These are phyloP conservation scores for Starmera stellimalicola DNA, from an alignment of 1,139 yeast genomes.

Conservation along the genomic window DNA sequence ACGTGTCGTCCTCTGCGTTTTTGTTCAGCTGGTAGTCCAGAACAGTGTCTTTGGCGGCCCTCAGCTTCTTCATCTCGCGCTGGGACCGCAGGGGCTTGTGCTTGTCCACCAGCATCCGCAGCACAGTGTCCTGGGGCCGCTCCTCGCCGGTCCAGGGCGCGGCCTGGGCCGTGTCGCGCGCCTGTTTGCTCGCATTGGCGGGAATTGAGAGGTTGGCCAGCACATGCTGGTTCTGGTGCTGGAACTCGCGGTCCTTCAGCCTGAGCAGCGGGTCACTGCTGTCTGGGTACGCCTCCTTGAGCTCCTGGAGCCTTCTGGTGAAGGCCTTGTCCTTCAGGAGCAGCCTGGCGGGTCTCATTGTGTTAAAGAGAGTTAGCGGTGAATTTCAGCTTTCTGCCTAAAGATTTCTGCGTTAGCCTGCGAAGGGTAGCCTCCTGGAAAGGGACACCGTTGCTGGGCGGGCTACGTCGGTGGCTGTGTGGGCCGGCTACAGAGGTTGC, in stretches of 20 bases:
- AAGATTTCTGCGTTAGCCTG: too few relatives aligned
- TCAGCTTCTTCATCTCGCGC: constrained; percentile 27
- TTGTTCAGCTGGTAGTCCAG: constrained; percentile 53
- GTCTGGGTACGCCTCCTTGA: constrained; percentile 15
- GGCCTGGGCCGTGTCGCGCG: constrained; percentile 43
- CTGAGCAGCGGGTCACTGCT: constrained; percentile 14
- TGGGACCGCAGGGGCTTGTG: constrained; percentile 35
- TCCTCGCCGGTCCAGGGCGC: constrained; percentile 70
- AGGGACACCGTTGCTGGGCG: too few relatives aligned
- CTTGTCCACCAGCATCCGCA: constrained; percentile 57
- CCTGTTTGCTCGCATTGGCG: constrained; percentile 36
- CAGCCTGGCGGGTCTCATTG: too few relatives aligned
- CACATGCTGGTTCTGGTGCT: constrained; percentile 27
- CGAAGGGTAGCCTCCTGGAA: too few relatives aligned
- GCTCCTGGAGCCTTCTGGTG: constrained; percentile 11
- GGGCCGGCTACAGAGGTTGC: too few relatives aligned
- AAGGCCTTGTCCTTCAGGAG: constrained; percentile 11
- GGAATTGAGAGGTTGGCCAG: constrained; percentile 33
- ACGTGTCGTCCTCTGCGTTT: constrained; percentile 39
- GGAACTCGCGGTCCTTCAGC: constrained; percentile 16
- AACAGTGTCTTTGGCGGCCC: constrained; percentile 54
- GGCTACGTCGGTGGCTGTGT: too few relatives aligned
- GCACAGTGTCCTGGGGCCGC: constrained; percentile 35
- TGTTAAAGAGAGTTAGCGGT: too few relatives aligned
- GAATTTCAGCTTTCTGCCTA: too few relatives aligned